These are phyloP conservation scores for Carex arenaria DNA, from an alignment of 202 grass and related monocot species.

Conservation along the genomic window DNA sequence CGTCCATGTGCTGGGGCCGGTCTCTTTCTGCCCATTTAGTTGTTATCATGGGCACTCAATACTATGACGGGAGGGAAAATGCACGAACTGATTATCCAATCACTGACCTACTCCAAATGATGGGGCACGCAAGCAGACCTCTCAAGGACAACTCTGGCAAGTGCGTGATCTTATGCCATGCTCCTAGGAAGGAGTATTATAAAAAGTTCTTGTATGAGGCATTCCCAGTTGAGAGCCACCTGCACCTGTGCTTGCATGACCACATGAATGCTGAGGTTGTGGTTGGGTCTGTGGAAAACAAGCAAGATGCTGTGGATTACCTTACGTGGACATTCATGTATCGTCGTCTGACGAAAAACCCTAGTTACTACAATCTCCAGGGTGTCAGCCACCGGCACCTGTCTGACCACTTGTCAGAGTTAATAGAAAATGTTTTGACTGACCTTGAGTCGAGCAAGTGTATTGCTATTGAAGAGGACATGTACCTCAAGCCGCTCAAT, in stretches of 20 bases:
- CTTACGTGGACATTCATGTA: conserved; percentile 97
- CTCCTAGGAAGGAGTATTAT: conserved; percentile 87
- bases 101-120: conserved; percentile 84
- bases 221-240: conserved; percentile 84
- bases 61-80: conserved; percentile 85
- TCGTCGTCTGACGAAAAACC: conserved; percentile 70
- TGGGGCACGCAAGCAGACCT: conserved; percentile 89
- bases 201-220: conserved; percentile 92
- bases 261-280: conserved; percentile 86
- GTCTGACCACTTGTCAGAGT: conserved; percentile 80
- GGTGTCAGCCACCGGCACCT: conserved; percentile 85
- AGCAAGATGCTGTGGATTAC: conserved; percentile 94
- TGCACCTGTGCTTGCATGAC: conserved; percentile 88
- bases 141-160: conserved; percentile 81
- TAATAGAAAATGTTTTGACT: conserved; percentile 54
- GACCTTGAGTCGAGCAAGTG: conserved; percentile 75
- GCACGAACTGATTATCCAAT: conserved; percentile 88
- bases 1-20: conserved; percentile 82
- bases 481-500: conserved; percentile 84
- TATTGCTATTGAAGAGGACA: conserved; percentile 78
- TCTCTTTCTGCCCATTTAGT: conserved; percentile 81
- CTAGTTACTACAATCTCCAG: conserved; percentile 89
- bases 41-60: conserved; percentile 89
- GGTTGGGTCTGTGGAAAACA: conserved; percentile 65
- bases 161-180: conserved; percentile 88